Conservation (phyloP, 768 basidiomycete species). For the Russula dissimulans region DNA sequence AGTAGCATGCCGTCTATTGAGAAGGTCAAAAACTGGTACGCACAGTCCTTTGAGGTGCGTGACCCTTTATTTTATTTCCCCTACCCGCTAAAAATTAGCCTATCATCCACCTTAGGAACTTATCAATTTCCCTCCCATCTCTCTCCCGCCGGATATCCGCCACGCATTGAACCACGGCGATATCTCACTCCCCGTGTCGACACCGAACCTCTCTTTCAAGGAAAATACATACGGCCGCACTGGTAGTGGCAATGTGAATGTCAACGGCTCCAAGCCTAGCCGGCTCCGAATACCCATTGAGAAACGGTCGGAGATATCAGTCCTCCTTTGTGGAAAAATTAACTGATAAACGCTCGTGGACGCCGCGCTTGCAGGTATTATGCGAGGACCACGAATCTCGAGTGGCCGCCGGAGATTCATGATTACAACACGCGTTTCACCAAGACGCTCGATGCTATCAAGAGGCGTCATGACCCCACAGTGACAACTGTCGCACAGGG, state of each 20-base stretch:
- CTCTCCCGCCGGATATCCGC: constrained; percentile 56
- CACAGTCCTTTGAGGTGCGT: constrained; percentile 91
- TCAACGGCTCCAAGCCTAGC: constrained; percentile 29
- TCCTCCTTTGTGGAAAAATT: not conserved
- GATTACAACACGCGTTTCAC: constrained; percentile 94
- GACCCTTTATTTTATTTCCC: not conserved
- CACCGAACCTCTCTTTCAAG: constrained; percentile 64
- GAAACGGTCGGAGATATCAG: constrained; percentile 47
- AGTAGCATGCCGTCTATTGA: constrained; percentile 86
- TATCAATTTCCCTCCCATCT: constrained; percentile 73
- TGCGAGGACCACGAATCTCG: constrained; percentile 56
- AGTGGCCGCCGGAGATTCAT: constrained; percentile 87
- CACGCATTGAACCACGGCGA: constrained; percentile 48
- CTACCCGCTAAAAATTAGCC: constrained; percentile 5
- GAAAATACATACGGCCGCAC: constrained; percentile 25
- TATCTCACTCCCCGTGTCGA: constrained; percentile 54
- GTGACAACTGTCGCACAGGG: constrained; percentile 97
- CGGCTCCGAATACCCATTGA: constrained; percentile 72
- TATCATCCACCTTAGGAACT: constrained; percentile 56
- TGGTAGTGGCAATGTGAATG: constrained; percentile 30
- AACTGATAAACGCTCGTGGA: not conserved
- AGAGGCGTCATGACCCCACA: constrained; percentile 91
- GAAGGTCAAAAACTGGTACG: constrained; percentile 98
- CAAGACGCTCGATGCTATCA: constrained; percentile 76
- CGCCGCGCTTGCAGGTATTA: constrained; percentile 56